These are phyloP conservation scores for Curvularia sp. DNA, from an alignment of 2,329 filamentous ascomycete species.

Conservation along the genomic window DNA sequence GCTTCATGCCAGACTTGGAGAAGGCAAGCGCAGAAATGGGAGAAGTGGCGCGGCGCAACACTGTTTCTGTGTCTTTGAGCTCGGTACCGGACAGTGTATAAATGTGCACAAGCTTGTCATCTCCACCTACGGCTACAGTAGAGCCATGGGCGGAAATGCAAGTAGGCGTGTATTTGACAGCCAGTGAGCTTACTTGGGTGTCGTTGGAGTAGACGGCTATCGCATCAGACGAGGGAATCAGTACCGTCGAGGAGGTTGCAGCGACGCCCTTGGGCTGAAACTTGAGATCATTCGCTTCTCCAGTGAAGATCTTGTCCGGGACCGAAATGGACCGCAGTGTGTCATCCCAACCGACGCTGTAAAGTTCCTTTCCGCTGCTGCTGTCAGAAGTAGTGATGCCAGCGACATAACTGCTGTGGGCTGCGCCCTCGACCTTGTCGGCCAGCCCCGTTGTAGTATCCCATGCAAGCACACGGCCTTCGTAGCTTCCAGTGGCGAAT, in stretches of 20 bases:
- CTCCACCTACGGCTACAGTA: constrained; percentile 76
- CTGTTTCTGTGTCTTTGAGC: constrained; percentile 59
- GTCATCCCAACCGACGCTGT: constrained; percentile 94
- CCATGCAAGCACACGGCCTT: constrained; percentile 87
- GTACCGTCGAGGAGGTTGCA: constrained; percentile 60
- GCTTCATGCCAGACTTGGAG: constrained; percentile 74
- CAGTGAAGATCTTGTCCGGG: constrained; percentile 76
- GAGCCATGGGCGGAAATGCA: constrained; percentile 73
- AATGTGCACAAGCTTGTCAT: constrained; percentile 76
- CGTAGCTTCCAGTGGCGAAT: constrained; percentile 89
- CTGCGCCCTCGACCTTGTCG: constrained; percentile 75
- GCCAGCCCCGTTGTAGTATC: constrained; percentile 74
- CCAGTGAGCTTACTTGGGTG: constrained; percentile 64
- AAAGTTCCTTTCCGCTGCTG: constrained; percentile 61
- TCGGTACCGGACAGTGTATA: constrained; percentile 69
- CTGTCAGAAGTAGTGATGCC: constrained; percentile 66
- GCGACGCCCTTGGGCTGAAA: constrained; percentile 81
- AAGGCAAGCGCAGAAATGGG: constrained; percentile 83
- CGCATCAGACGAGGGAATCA: constrained; percentile 61
- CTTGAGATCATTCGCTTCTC: constrained; percentile 69
- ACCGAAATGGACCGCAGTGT: constrained; percentile 80
- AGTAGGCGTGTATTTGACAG: constrained; percentile 70
- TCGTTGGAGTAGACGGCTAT: constrained; percentile 67
- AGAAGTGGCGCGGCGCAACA: constrained; percentile 72
- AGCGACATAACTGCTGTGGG: constrained; percentile 84